Evolutionary conservation across 805 yeast species (phyloP).

Genomic region (Saccharomycopsis babjevae): DNA sequence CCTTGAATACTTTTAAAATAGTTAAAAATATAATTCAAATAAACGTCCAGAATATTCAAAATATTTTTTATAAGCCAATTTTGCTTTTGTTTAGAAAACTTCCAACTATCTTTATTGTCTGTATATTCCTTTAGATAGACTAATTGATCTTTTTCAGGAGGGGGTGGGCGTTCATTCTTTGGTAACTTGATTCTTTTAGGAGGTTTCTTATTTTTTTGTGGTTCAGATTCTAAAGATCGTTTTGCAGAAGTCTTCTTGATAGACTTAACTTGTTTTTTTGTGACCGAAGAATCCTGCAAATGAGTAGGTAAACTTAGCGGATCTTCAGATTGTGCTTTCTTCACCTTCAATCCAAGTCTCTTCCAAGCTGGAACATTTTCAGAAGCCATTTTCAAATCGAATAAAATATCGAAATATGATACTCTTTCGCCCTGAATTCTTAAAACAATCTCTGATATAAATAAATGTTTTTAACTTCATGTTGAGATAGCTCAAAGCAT

Average conservation of each 20-base stretch:
- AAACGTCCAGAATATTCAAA: slow-evolving; percentile 39
- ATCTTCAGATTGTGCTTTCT: slow-evolving; percentile 32
- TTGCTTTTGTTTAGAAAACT: slow-evolving; percentile 78
- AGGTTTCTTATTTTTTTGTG: slow-evolving; percentile 36
- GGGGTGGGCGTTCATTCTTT: slow-evolving; percentile 47
- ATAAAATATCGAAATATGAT: no score
- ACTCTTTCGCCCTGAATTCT: no score
- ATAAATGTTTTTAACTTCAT: not conserved
- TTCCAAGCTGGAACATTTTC: slow-evolving; percentile 72
- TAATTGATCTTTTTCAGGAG: slow-evolving; percentile 69
- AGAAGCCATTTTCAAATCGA: slow-evolving; percentile 7
- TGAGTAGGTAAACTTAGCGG: slow-evolving; percentile 36
- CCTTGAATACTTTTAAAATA: slow-evolving; percentile 62
- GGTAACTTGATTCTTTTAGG: slow-evolving; percentile 66
- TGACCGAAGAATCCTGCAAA: slow-evolving; percentile 33
- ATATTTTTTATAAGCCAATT: slow-evolving; percentile 72
- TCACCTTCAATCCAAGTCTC: slow-evolving; percentile 57
- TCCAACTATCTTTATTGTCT: slow-evolving; percentile 56
- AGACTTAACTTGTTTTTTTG: slow-evolving; percentile 35
- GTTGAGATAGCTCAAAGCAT: not conserved
- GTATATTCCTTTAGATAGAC: slow-evolving; percentile 50
- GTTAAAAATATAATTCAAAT: slow-evolving; percentile 37
- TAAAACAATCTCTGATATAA: not conserved
- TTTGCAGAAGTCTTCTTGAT: slow-evolving; percentile 14
- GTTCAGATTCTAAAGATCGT: slow-evolving; percentile 7